Evolutionary conservation across 345 rosid species (phyloP).

Genomic region (Linum tenue): DNA sequence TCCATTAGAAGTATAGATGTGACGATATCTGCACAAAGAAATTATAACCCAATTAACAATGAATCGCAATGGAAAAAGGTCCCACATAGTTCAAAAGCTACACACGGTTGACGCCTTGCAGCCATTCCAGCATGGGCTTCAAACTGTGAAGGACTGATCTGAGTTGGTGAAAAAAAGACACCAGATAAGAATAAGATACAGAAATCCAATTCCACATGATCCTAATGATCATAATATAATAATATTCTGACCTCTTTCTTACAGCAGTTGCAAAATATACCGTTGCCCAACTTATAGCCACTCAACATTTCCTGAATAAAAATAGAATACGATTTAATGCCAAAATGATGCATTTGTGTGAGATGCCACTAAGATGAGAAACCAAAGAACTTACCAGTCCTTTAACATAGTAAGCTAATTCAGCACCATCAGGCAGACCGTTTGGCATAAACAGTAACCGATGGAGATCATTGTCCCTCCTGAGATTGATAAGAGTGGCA

Average conservation of each 20-base stretch:
- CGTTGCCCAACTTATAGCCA: conserved; percentile 84
- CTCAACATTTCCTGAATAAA: conserved; percentile 45
- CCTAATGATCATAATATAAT: background rate
- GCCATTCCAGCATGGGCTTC: conserved; percentile 99
- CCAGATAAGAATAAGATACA: conserved; percentile 6
- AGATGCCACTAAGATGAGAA: background rate
- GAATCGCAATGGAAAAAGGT: conserved; percentile 9
- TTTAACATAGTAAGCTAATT: conserved; percentile 73
- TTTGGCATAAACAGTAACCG: conserved; percentile 86
- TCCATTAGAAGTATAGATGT: conserved; percentile 78
- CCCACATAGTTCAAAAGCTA: conserved; percentile 10
- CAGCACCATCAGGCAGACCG: conserved; percentile 92
- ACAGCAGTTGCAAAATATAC: conserved; percentile 83
- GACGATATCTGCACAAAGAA: conserved; percentile 62
- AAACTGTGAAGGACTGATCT: conserved; percentile 98
- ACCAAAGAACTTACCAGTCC: conserved; percentile 48
- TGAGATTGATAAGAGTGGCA: background rate
- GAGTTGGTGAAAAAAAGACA: conserved; percentile 12
- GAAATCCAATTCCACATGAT: conserved; percentile 1
- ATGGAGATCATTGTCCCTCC: conserved; percentile 93
- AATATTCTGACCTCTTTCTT: conserved; percentile 47
- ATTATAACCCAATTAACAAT: conserved; percentile 8
- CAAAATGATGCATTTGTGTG: conserved; percentile 7
- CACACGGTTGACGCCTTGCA: conserved; percentile 99
- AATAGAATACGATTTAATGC: conserved; percentile 3